Conservation (phyloP, 345 rosid genomes). For the Gossypium longicalyx region DNA sequence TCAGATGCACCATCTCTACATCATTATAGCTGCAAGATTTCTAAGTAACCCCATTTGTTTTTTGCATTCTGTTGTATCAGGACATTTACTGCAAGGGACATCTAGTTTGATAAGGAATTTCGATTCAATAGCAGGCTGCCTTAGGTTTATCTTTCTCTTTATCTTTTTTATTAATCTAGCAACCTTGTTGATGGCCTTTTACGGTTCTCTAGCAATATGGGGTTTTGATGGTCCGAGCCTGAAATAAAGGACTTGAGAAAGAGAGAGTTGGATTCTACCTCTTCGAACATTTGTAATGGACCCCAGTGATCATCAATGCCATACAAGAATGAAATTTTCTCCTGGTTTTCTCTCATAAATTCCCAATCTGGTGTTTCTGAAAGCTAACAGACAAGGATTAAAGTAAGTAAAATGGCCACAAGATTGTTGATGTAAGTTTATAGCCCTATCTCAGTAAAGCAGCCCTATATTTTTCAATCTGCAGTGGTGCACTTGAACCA, state of each 20-base stretch:
- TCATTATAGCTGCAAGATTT: background rate
- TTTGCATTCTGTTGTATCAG: background rate
- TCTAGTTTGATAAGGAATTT: background rate
- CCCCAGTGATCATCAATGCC: slow-evolving; percentile 90
- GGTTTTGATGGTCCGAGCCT: background rate
- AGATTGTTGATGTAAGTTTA: background rate
- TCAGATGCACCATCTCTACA: background rate
- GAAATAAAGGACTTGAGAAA: background rate
- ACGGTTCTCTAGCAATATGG: background rate
- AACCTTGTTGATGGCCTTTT: background rate
- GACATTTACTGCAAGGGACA: background rate
- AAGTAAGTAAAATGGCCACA: slow-evolving; percentile 13
- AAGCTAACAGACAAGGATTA: slow-evolving; percentile 42
- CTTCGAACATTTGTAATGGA: slow-evolving; percentile 63
- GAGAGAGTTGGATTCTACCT: slow-evolving; percentile 39
- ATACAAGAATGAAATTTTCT: slow-evolving; percentile 61
- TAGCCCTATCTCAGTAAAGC: background rate
- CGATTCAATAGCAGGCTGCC: background rate
- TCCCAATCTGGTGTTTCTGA: slow-evolving; percentile 67
- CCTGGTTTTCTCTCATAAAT: slow-evolving; percentile 53
- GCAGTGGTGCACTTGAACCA: background rate
- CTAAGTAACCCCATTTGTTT: background rate
- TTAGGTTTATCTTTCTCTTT: background rate
- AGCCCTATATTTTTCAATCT: background rate
- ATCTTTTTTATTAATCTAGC: background rate